Conservation (phyloP, 345 rosid species). For the Gossypium australe region DNA sequence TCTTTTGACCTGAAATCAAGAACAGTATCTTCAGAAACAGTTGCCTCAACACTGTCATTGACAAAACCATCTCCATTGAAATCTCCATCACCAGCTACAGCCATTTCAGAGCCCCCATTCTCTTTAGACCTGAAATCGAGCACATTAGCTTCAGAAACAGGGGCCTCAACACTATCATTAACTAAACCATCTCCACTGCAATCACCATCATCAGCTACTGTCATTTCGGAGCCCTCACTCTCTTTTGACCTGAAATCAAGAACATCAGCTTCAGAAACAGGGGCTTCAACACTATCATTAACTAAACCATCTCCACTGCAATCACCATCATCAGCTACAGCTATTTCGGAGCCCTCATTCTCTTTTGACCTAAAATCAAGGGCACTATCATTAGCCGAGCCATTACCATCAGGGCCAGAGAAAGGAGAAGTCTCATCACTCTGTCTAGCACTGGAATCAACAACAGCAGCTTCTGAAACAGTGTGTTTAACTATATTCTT, state of each 20-base stretch:
- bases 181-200: neutral
- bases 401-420: neutral
- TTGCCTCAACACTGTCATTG: neutral
- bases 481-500: neutral
- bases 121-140: neutral
- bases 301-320: neutral
- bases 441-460: neutral
- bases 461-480: neutral
- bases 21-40: neutral
- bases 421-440: neutral
- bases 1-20: neutral
- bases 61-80: neutral
- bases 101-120: neutral
- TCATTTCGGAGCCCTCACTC: neutral
- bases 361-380: neutral
- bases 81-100: neutral
- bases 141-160: neutral
- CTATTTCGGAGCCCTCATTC: neutral
- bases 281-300: neutral
- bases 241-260: neutral
- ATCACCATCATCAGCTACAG: neutral
- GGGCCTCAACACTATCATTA: neutral
- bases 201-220: neutral
- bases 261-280: neutral
- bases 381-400: neutral